Conservation (phyloP, 2,329 filamentous ascomycete species). For the Penicillium sp. region DNA sequence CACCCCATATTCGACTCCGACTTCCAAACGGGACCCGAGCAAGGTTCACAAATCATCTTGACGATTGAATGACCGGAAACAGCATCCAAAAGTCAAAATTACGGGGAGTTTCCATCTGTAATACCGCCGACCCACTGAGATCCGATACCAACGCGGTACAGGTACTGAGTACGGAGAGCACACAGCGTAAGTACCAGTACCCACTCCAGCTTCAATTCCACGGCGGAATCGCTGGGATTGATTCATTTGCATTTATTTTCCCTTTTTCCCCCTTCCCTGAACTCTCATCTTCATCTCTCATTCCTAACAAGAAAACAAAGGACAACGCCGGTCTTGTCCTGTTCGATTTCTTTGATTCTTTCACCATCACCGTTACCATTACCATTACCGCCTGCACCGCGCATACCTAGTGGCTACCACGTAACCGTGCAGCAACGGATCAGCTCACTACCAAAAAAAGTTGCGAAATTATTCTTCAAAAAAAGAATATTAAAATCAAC, state of each 20-base stretch:
- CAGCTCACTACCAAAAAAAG: constrained; percentile 22
- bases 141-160: not conserved
- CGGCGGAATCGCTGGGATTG: constrained; percentile 21
- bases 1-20: not conserved
- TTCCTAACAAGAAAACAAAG: constrained; percentile 1
- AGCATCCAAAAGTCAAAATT: not conserved
- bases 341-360: constrained; percentile 7
- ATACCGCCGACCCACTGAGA: not conserved
- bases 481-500: constrained; percentile 9
- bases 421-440: constrained; percentile 38
- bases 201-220: constrained; percentile 28
- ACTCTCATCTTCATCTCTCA: not conserved
- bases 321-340: constrained; percentile 25
- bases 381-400: constrained; percentile 22
- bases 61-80: not conserved
- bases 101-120: not conserved
- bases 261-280: constrained; percentile 4
- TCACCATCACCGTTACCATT: constrained; percentile 18
- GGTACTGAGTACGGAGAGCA: not conserved
- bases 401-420: constrained; percentile 31
- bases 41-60: not conserved
- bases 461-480: not conserved
- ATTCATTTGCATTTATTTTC: constrained; percentile 29
- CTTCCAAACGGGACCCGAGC: not conserved
- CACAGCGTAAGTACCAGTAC: constrained; percentile 10